A percentile compares a stretch with the other conserved stretches of the same genome.
Conservation (phyloP, 1,284 basidiomycete genomes). For the Bjerkandera adusta region DNA sequence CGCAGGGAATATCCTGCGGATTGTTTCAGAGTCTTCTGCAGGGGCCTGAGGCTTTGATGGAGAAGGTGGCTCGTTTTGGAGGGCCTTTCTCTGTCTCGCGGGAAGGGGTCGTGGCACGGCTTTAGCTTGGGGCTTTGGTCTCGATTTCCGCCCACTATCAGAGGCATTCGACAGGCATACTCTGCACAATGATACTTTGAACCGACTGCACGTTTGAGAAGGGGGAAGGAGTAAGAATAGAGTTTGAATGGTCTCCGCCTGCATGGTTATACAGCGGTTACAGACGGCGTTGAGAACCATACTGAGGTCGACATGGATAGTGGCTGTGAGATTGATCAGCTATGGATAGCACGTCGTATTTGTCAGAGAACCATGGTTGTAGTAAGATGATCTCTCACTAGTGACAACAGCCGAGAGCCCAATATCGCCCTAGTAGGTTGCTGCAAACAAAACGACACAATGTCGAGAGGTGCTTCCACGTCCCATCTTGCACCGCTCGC, state of each 20-base stretch:
- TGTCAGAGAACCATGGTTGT: constrained; percentile 4
- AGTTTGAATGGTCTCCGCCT: constrained; percentile 31
- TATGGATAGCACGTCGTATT: constrained; percentile 29
- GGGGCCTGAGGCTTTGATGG: constrained; percentile 23
- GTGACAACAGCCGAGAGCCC: constrained; percentile 48
- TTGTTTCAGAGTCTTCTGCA: constrained; percentile 7
- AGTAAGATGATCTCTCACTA: constrained; percentile 37
- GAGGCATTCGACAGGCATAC: constrained; percentile 27
- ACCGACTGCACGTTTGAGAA: constrained; percentile 37
- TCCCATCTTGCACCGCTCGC: constrained; percentile 54
- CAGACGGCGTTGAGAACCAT: constrained; percentile 49
- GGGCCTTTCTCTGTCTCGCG: not conserved
- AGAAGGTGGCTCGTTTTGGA: constrained; percentile 2
- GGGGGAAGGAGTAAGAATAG: constrained; percentile 43
- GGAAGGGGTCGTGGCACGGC: constrained; percentile 15
- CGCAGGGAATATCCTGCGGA: constrained; percentile 12
- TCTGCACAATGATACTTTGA: constrained; percentile 50
- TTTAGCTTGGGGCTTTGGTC: constrained; percentile 33
- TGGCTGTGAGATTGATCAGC: constrained; percentile 55
- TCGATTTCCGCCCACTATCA: constrained; percentile 17
- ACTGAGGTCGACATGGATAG: constrained; percentile 44
- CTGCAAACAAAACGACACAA: constrained; percentile 50
- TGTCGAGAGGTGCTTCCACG: constrained; percentile 50
- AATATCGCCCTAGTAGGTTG: constrained; percentile 41
- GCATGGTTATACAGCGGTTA: constrained; percentile 40